phyloP scores from a whole-genome alignment of 805 yeast genomes.

The Candida ascalaphidarum region DNA sequence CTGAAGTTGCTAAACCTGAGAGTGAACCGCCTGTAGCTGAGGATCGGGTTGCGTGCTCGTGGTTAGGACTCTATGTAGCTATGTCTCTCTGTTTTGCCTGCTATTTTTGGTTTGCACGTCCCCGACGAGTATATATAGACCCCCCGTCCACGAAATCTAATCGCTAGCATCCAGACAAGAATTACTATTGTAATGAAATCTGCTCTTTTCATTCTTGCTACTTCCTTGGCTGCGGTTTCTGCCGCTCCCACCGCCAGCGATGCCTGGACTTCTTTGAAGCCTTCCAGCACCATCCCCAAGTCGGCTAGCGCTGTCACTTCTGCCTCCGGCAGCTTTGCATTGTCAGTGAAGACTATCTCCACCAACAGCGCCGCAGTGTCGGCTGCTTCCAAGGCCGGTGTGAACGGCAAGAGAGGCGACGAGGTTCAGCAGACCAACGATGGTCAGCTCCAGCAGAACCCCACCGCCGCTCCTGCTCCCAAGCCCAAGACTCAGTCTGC shows the following conservation, averaged over 20 bases:
- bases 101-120: too few relatives aligned
- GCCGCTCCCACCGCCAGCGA: slow-evolving; percentile 1
- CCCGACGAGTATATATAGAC: too few relatives aligned
- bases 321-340: slow-evolving; percentile 22
- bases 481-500: slow-evolving; percentile 10
- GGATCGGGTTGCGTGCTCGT: too few relatives aligned
- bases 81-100: too few relatives aligned
- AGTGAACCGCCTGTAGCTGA: too few relatives aligned
- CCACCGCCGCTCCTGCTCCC: slow-evolving; percentile 4
- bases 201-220: too few relatives aligned
- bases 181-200: too few relatives aligned
- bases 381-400: slow-evolving; percentile 2
- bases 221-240: slow-evolving; percentile 14
- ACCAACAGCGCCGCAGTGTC: slow-evolving; percentile 2
- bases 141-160: too few relatives aligned
- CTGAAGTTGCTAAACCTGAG: too few relatives aligned
- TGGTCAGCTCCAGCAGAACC: slow-evolving; percentile 22
- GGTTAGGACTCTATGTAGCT: too few relatives aligned
- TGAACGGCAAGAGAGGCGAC: slow-evolving; percentile 1
- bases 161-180: too few relatives aligned
- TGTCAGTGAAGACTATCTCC: slow-evolving; percentile 18
- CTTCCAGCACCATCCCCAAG: slow-evolving; percentile 14
- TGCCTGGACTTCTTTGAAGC: slow-evolving; percentile 21
- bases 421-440: slow-evolving; percentile 16
- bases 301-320: slow-evolving; percentile 16